Evolutionary conservation across 176 grass and related monocot genomes (phyloP).

Genomic region (Avena atlantica): DNA sequence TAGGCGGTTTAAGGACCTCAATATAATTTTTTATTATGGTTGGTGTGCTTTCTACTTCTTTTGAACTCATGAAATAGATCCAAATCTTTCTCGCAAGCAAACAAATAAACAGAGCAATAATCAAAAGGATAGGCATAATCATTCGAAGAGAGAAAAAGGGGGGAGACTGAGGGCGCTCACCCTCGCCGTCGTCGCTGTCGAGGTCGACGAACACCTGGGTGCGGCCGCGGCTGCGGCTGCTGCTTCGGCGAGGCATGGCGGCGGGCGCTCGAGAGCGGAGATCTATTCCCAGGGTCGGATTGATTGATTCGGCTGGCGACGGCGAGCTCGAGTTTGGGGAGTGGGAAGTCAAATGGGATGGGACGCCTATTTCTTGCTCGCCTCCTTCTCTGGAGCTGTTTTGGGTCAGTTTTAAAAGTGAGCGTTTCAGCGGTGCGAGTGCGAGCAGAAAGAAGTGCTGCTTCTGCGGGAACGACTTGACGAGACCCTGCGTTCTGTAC

Average conservation of each 20-base stretch:
- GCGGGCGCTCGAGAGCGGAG: background rate
- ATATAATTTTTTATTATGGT: too few species aligned
- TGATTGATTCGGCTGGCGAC: background rate
- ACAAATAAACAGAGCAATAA: background rate
- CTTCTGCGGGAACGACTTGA: too few species aligned
- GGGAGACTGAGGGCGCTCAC: background rate
- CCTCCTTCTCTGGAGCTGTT: background rate
- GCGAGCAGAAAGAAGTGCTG: too few species aligned
- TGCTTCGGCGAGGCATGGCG: slow-evolving; percentile 10
- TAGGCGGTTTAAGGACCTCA: too few species aligned
- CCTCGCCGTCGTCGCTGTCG: slow-evolving; percentile 40
- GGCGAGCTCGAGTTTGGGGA: slow-evolving; percentile 24
- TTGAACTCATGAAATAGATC: too few species aligned
- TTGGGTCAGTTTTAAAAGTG: background rate
- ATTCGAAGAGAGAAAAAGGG: background rate
- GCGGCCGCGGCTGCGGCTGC: background rate
- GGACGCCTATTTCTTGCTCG: background rate
- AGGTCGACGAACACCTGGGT: slow-evolving; percentile 33
- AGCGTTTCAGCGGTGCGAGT: too few species aligned
- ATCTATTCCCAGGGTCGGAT: background rate
- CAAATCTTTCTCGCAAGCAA: too few species aligned
- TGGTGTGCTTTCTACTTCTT: too few species aligned
- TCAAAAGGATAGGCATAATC: background rate
- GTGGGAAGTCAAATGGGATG: background rate
- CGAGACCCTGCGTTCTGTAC: too few species aligned